Percentiles rank a stretch among this genome's conserved stretches.
These are phyloP conservation scores for Kuraishia hungarica DNA, from an alignment of 805 yeast genomes.

Conservation along the genomic window DNA sequence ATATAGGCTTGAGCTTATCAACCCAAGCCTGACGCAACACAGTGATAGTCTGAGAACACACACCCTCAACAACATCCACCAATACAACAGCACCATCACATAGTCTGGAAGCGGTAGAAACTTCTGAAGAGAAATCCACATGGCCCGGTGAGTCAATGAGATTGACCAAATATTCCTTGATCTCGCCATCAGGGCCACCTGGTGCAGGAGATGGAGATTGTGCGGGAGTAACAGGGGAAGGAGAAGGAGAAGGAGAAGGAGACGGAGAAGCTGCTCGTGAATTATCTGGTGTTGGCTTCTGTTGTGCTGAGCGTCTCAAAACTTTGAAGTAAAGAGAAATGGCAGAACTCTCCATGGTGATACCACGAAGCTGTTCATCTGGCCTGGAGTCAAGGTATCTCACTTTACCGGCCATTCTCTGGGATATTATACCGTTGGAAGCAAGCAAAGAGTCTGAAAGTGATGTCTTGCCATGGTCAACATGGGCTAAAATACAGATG, in stretches of 20 bases:
- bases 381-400: conserved; percentile 88
- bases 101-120: conserved; percentile 87
- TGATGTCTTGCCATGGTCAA: conserved; percentile 97
- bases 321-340: conserved; percentile 86
- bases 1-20: conserved; percentile 78
- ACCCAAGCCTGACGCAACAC: conserved; percentile 95
- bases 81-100: conserved; percentile 96
- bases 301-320: conserved; percentile 30
- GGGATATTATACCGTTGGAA: conserved; percentile 93
- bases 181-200: conserved; percentile 19
- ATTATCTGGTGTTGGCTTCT: background rate
- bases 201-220: conserved; percentile 3
- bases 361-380: conserved; percentile 93
- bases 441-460: conserved; percentile 88
- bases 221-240: background rate
- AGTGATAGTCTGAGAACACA: conserved; percentile 93
- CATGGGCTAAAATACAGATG: conserved; percentile 94
- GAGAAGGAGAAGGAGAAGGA: too few species aligned
- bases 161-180: conserved; percentile 78
- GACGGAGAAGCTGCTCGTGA: background rate
- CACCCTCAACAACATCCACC: conserved; percentile 97
- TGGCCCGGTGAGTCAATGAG: conserved; percentile 99
- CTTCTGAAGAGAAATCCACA: conserved; percentile 93
- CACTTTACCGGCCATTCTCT: conserved; percentile 90
- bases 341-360: conserved; percentile 96